Conservation (phyloP, 2,329 filamentous ascomycete genomes). For the Pseudogymnoascus sp. region DNA sequence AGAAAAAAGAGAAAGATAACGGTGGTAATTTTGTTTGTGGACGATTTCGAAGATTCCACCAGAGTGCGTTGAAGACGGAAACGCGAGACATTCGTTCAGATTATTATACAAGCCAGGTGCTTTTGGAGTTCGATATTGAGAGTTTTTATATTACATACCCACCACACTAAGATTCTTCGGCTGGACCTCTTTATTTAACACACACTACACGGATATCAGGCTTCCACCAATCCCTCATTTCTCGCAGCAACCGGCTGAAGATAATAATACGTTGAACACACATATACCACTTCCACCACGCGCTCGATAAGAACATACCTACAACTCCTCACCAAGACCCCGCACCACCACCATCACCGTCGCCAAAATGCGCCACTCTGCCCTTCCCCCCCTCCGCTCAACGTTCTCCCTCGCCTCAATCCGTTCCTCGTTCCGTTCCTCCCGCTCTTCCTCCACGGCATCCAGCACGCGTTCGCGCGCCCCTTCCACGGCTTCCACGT, state of each 20-base stretch:
- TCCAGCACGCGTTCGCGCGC: conserved; percentile 30
- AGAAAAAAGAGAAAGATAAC: background rate
- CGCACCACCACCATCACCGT: conserved; percentile 4
- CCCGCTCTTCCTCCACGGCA: conserved; percentile 30
- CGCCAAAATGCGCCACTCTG: conserved; percentile 24
- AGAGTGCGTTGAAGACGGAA: background rate
- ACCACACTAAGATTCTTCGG: conserved; percentile 5
- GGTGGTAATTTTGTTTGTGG: background rate
- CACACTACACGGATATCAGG: background rate
- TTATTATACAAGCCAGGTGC: background rate
- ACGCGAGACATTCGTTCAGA: background rate
- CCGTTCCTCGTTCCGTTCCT: conserved; percentile 46
- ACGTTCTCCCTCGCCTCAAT: conserved; percentile 41
- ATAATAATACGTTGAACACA: background rate
- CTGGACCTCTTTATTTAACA: conserved; percentile 6
- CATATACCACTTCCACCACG: background rate
- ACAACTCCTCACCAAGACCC: background rate
- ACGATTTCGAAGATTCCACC: background rate
- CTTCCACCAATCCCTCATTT: background rate
- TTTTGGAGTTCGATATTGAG: conserved; percentile 4
- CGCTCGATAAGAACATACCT: background rate
- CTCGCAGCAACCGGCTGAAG: background rate
- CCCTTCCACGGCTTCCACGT: conserved; percentile 34
- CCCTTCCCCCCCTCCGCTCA: conserved; percentile 27
- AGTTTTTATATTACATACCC: conserved; percentile 3